Evolutionary conservation across 177 flowering plant species (phyloP).

Genomic region (Telopea speciosissima): DNA sequence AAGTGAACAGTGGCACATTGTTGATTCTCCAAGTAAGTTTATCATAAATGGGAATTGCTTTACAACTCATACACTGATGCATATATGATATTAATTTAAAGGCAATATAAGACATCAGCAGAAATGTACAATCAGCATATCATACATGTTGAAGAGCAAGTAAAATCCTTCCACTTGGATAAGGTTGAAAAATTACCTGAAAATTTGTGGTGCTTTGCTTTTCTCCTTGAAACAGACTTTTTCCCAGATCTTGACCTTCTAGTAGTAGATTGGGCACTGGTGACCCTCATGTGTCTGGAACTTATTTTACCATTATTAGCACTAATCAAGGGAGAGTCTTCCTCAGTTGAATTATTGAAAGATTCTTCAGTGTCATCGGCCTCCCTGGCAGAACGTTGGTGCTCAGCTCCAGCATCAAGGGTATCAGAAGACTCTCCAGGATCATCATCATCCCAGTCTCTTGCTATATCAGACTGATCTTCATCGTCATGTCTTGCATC

Average conservation of each 20-base stretch:
- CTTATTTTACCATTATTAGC: slow-evolving; percentile 19
- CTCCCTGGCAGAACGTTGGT: slow-evolving; percentile 18
- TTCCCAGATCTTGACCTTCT: slow-evolving; percentile 33
- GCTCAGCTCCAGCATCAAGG: slow-evolving; percentile 14
- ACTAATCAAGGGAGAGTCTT: slow-evolving; percentile 23
- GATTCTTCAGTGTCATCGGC: slow-evolving; percentile 21
- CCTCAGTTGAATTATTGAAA: slow-evolving; percentile 12
- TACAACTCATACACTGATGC: too few species aligned
- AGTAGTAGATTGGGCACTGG: slow-evolving; percentile 28
- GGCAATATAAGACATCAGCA: neutral
- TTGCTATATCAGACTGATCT: slow-evolving; percentile 16
- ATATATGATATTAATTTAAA: too few species aligned
- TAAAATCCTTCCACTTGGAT: neutral
- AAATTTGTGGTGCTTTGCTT: slow-evolving; percentile 47
- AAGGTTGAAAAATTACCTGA: slow-evolving; percentile 32
- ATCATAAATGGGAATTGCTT: too few species aligned
- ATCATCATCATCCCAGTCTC: slow-evolving; percentile 25
- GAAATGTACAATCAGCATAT: neutral
- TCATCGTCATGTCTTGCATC: slow-evolving; percentile 26
- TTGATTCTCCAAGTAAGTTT: too few species aligned
- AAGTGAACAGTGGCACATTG: too few species aligned
- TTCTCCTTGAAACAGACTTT: slow-evolving; percentile 40
- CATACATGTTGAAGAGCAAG: neutral
- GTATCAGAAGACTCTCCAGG: slow-evolving; percentile 22
- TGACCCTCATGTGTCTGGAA: slow-evolving; percentile 21